phyloP scores from a whole-genome alignment of 805 yeast genomes.

The Tetrapisispora phaffii region DNA sequence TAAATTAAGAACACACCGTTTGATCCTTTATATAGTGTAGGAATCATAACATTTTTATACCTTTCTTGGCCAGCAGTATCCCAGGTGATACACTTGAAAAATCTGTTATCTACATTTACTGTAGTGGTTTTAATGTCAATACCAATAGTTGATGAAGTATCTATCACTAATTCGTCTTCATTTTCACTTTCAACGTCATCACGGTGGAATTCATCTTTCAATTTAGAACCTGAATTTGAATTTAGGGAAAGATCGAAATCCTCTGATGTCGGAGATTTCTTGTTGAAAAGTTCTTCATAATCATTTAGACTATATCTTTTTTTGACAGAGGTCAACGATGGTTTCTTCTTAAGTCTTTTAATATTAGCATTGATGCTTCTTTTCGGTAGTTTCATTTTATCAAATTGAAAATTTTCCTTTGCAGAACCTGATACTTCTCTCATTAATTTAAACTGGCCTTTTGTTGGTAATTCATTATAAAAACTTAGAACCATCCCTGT shows the following conservation, averaged over 20 bases:
- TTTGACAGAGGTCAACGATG: slow-evolving; percentile 6
- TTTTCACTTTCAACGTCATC: slow-evolving; percentile 3
- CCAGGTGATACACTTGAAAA: slow-evolving; percentile 39
- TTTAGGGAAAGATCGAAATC: neutral
- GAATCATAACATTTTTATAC: slow-evolving; percentile 36
- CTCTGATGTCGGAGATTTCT: slow-evolving; percentile 6
- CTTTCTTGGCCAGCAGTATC: slow-evolving; percentile 46
- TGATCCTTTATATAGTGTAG: slow-evolving; percentile 38
- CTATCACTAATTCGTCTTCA: slow-evolving; percentile 27
- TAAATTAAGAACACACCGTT: slow-evolving; percentile 37
- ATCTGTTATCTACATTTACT: slow-evolving; percentile 35
- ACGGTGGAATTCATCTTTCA: neutral
- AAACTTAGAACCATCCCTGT: slow-evolving; percentile 37
- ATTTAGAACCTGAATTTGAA: neutral
- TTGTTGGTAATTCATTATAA: slow-evolving; percentile 30
- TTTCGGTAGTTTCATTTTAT: neutral
- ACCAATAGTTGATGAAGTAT: slow-evolving; percentile 37
- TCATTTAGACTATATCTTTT: slow-evolving; percentile 28
- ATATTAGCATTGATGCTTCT: slow-evolving; percentile 1
- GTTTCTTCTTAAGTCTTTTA: neutral
- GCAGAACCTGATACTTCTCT: slow-evolving; percentile 1
- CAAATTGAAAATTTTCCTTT: slow-evolving; percentile 1
- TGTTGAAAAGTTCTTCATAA: slow-evolving; percentile 24
- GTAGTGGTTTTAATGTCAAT: slow-evolving; percentile 38
- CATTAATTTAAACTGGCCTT: slow-evolving; percentile 10